Percentiles rank a stretch among this genome's conserved stretches.
Conservation (phyloP, 148 eudicot genomes). For the Chenopodium berlandieri region DNA sequence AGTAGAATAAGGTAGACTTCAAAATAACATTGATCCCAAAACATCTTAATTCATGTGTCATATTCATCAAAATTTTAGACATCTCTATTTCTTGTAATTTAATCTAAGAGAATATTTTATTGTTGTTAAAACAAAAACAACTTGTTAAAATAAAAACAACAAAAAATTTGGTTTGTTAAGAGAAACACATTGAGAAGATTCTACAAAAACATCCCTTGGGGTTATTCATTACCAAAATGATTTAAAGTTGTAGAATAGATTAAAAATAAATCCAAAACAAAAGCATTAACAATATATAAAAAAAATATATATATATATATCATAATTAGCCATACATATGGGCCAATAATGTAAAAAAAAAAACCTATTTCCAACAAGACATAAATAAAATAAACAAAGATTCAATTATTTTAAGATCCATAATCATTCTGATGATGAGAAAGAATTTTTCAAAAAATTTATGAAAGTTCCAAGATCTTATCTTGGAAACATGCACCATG, state of each 20-base stretch:
- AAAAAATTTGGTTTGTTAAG: background rate
- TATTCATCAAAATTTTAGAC: background rate
- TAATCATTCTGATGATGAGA: background rate
- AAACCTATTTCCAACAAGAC: constrained; percentile 38
- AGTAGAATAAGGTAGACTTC: background rate
- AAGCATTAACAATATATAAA: background rate
- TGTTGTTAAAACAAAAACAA: too few relatives aligned
- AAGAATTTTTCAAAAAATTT: constrained; percentile 13
- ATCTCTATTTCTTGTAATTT: background rate
- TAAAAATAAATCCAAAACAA: background rate
- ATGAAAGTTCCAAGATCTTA: constrained; percentile 30
- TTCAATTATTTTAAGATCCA: constrained; percentile 11
- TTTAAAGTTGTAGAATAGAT: background rate
- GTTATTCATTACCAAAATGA: constrained; percentile 12
- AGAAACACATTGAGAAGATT: constrained; percentile 13
- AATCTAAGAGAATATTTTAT: too few relatives aligned
- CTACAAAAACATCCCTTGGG: constrained; percentile 7
- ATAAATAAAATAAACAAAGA: constrained; percentile 17
- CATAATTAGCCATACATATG: constrained; percentile 12
- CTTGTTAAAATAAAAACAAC: too few relatives aligned
- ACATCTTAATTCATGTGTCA: background rate
- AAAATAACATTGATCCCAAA: background rate
- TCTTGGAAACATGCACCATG: constrained; percentile 48
- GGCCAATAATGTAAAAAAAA: background rate
- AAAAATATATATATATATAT: background rate